phyloP scores from a whole-genome alignment of 441 rosid species.

The Eugenia klotzschiana region DNA sequence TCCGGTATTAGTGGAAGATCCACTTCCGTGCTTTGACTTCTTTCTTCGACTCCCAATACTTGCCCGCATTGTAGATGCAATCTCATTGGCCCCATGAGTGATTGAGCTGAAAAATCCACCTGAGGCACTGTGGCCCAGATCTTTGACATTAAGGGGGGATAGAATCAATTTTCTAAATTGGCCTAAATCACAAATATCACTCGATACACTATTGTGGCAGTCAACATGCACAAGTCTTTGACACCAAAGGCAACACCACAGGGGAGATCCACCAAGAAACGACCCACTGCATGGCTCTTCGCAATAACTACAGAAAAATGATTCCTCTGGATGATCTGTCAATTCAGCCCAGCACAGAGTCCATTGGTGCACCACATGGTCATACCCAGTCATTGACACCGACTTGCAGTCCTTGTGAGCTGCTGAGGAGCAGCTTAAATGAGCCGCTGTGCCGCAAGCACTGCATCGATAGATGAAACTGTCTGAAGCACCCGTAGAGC shows the following conservation, averaged over 20 bases:
- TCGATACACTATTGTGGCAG: conserved; percentile 62
- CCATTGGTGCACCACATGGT: conserved; percentile 83
- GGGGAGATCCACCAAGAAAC: conserved; percentile 89
- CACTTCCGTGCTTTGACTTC: conserved; percentile 54
- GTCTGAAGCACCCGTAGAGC: conserved; percentile 44
- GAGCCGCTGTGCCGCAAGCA: conserved; percentile 70
- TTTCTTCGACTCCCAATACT: conserved; percentile 79
- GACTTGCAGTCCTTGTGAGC: conserved; percentile 85
- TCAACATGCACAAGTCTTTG: conserved; percentile 88
- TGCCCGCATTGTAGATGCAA: conserved; percentile 87
- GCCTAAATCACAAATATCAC: conserved; percentile 82
- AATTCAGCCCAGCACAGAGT: conserved; percentile 85
- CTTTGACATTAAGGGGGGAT: conserved; percentile 76
- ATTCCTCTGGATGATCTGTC: conserved; percentile 70
- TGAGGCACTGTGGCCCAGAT: conserved; percentile 32
- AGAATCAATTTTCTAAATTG: conserved; percentile 64
- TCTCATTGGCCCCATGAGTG: conserved; percentile 91
- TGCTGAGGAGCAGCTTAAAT: conserved; percentile 50
- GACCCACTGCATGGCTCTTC: conserved; percentile 85
- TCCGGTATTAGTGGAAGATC: conserved; percentile 36
- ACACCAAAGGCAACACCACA: conserved; percentile 99
- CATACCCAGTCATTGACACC: conserved; percentile 66
- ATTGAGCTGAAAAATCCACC: conserved; percentile 83
- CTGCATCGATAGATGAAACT: conserved; percentile 33
- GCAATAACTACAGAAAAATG: conserved; percentile 69